Base-by-base conservation (phyloP, 768 basidiomycete species). In the Aureoboletus auriporus region DNA sequence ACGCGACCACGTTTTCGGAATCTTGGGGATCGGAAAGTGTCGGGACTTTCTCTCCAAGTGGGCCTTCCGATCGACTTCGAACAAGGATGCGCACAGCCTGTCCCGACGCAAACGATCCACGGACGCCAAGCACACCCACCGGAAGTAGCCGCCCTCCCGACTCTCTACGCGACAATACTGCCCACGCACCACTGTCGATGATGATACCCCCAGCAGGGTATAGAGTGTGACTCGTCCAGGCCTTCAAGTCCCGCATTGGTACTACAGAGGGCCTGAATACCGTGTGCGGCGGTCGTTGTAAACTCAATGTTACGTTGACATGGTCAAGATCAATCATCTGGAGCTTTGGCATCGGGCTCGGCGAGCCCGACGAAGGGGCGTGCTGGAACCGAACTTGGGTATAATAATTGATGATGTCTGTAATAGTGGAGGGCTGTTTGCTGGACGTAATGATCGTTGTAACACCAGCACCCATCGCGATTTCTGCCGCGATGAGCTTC, bases 141-240 rank as follows among this genome's bases (percentile, higher is more conserved):
- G 96, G 83, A n/a, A 99, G 79, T 8, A 98, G 70, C 7, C 94
- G 78, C 7, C 94, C 94, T 12, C 94, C 95, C 5, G 89, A 92
- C 62, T 92, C 86, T 27, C 86, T 80, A 44, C 84, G 80, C 10
- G 86, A 84, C 46, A 98, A 77, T 31, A 96, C 93, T 23, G 78
- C 74, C 62, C 93, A 84, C 0, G 96, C 96, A 9, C 96, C 95
- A 14, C 79, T 67, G 65, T 96, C 93, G 54, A 98, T 86, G 62
- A 94, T 74, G 37, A 98, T 81, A 37, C 81, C 85, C 0, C 96
- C 96, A 0, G 94, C 80, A 0, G 95, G 89, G 51, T 82, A 83
- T 13, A 98, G 75, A 0, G 95, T 97, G 67, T 99, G 93, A n/a
- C 84, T 83, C 27, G 95, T 95, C 96, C 96, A 99, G 46, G 89